These are phyloP conservation scores for Crithidia bombi DNA, from an alignment of 208 protist species.

Conservation along the genomic window DNA sequence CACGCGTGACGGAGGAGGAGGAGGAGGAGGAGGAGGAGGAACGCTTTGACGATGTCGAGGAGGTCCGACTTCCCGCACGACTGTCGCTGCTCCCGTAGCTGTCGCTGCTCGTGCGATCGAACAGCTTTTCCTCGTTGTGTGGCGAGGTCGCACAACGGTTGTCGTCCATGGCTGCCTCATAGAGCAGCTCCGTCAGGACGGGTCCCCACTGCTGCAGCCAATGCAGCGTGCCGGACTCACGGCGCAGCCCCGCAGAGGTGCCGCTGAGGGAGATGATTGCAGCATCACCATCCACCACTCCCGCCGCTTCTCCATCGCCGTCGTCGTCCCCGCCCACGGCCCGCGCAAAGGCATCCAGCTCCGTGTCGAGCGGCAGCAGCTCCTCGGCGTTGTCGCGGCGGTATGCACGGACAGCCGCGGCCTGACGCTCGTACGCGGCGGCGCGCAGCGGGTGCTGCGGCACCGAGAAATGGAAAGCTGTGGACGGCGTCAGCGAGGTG, in stretches of 20 bases:
- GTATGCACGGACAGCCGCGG: constrained; percentile 2
- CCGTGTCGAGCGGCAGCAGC: constrained; percentile 24
- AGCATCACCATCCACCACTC: not conserved
- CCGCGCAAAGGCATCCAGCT: constrained; percentile 4
- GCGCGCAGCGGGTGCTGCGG: constrained; percentile 21
- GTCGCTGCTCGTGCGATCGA: not conserved
- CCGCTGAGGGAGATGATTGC: not conserved
- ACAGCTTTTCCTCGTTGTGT: not conserved
- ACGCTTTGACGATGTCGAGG: not conserved
- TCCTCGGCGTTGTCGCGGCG: not conserved
- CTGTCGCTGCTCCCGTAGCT: not conserved
- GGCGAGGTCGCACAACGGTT: not conserved
- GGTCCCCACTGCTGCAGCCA: constrained; percentile 38
- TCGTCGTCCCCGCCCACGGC: not conserved
- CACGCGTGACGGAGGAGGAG: not conserved
- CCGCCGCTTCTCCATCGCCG: not conserved
- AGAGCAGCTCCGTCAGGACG: constrained; percentile 32
- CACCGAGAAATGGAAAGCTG: not conserved
- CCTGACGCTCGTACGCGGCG: constrained; percentile 23
- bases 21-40: not conserved
- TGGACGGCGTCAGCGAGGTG: not conserved
- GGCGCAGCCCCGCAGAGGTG: not conserved
- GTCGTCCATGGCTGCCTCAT: constrained; percentile 28
- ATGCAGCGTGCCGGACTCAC: constrained; percentile 18
- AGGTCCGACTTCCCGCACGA: not conserved